A percentile compares a stretch with the other conserved stretches of the same genome.
These are phyloP conservation scores for Populus hybrid DNA, from an alignment of 441 rosid genomes.

Conservation along the genomic window DNA sequence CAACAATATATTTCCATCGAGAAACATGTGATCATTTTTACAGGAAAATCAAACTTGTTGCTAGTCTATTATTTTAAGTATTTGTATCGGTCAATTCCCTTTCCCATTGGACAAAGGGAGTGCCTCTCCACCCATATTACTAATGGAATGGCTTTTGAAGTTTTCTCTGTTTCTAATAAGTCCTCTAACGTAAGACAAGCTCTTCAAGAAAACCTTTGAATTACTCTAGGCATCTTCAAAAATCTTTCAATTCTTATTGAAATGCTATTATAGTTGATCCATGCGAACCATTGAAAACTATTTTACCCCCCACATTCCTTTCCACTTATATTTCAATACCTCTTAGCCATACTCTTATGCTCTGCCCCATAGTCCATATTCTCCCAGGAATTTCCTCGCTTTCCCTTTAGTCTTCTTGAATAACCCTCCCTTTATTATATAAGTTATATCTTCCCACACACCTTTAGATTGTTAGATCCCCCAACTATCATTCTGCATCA, in stretches of 20 bases:
- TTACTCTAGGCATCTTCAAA: neutral
- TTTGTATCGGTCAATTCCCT: neutral
- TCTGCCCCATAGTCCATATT: neutral
- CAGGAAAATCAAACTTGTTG: neutral
- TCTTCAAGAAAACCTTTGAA: neutral
- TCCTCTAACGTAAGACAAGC: neutral
- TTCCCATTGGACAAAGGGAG: neutral
- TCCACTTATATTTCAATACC: neutral
- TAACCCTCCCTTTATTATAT: neutral
- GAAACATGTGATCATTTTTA: neutral
- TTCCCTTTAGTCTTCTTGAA: neutral
- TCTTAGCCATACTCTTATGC: neutral
- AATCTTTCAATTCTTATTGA: neutral
- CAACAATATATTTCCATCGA: neutral
- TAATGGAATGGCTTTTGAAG: neutral
- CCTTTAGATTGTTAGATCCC: neutral
- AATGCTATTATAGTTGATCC: neutral
- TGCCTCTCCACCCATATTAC: neutral
- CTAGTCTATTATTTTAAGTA: neutral
- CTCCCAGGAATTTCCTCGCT: neutral
- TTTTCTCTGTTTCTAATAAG: constrained; percentile 1
- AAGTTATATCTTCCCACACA: neutral
- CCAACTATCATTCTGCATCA: neutral
- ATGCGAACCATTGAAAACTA: neutral
- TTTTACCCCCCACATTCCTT: neutral